A percentile compares a stretch with the other conserved stretches of the same genome.
phyloP scores from a whole-genome alignment of 805 yeast genomes.

The Candida krabiensis region DNA sequence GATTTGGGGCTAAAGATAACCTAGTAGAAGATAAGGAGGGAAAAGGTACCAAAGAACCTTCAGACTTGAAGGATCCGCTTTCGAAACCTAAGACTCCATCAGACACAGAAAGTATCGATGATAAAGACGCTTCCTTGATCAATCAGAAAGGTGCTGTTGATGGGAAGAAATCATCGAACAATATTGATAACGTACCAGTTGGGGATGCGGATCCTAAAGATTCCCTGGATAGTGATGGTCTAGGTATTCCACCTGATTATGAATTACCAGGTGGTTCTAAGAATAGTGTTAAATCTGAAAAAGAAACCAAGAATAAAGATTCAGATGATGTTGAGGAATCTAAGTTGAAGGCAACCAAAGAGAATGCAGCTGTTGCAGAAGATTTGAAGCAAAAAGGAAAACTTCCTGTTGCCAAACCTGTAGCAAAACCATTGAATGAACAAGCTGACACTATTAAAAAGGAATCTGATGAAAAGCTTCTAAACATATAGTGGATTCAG shows the following conservation, averaged over 20 bases:
- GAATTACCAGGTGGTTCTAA: not conserved
- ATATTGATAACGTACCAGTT: not conserved
- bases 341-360: constrained; percentile 16
- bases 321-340: constrained; percentile 11
- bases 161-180: not conserved
- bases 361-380: constrained; percentile 25
- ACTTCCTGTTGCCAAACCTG: constrained; percentile 26
- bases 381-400: constrained; percentile 22
- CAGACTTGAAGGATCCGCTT: not conserved
- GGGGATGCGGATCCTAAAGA: not conserved
- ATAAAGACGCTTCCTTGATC: not conserved
- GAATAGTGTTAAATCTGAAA: not conserved
- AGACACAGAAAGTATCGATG: not conserved
- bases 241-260: not conserved
- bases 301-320: not conserved
- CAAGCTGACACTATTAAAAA: constrained; percentile 22
- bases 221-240: not conserved
- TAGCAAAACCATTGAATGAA: constrained; percentile 29
- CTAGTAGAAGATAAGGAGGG: not conserved
- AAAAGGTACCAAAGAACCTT: not conserved
- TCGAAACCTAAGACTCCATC: not conserved
- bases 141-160: not conserved
- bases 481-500: no score
- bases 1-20: not conserved
- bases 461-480: constrained; percentile 8